Evolutionary conservation across 306 rosid genomes (phyloP), one percentile per base, ranked within the genome.

Genomic region (Castanea crenata): DNA sequence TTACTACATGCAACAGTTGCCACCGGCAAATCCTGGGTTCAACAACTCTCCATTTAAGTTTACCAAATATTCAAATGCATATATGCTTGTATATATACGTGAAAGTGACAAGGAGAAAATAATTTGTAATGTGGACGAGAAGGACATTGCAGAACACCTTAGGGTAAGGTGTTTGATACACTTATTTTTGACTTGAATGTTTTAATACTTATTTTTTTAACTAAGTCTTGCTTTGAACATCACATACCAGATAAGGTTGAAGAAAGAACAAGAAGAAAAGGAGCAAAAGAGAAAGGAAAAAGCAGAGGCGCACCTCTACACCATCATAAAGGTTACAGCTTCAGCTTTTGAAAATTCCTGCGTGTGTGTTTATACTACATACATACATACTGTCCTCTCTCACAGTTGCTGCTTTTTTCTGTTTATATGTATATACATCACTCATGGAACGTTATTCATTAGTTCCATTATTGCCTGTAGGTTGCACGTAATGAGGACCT

Each of bases 51-150:
- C 97, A 69, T 90, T 92, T 79, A 94, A 94, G 82, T 94, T 90
- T 84, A 94, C 98, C 19, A 92, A 92, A 78, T 85, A 87, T 85
- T 94, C 98, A 5, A 94, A 94, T 82, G 98, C 97, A 1, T 94
- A 94, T 81, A 94, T 94, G 97, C 98, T 94, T 85, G 97, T 94
- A 31, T 94, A 94, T 81, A 89, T 94, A 61, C 93, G 98, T 29
- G 92, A 92, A 74, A 88, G 91, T 81, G 98, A 92, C 87, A 94
- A 87, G 81, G 98, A 94, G 51, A 94, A 89, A 76, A 91, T 94
- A 77, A 92, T 94, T 74, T 94, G 97, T 79, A 81, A 91, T 29
- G 97, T 92, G 76, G 97, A 91, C 58, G 97, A 94, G 87, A 87
- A 87, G 82, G 97, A 92, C 91, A 91, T 92, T 68, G 97, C 98